phyloP scores from a whole-genome alignment of 129 eudicot genomes.

The Cynara cardunculus region DNA sequence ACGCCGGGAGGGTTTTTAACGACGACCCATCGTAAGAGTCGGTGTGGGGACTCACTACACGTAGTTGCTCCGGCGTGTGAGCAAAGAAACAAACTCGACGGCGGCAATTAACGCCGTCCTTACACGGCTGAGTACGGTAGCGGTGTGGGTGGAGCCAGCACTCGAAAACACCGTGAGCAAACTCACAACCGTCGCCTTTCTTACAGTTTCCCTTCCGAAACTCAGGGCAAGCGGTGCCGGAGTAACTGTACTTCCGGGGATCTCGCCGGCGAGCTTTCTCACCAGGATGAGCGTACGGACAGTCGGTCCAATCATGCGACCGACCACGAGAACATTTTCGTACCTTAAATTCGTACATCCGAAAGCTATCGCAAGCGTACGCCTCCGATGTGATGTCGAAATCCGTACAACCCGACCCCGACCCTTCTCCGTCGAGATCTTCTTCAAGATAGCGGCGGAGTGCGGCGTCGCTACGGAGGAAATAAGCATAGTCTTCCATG shows the following conservation, averaged over 20 bases:
- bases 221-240: constrained; percentile 85
- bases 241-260: constrained; percentile 56
- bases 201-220: constrained; percentile 70
- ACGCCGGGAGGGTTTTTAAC: background rate
- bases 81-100: constrained; percentile 84
- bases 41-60: constrained; percentile 50
- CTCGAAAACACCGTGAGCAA: constrained; percentile 82
- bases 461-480: constrained; percentile 47
- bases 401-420: constrained; percentile 24
- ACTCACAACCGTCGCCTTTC: constrained; percentile 76
- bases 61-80: constrained; percentile 79
- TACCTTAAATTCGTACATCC: constrained; percentile 78
- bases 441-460: constrained; percentile 45
- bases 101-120: constrained; percentile 60
- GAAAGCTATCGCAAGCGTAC: constrained; percentile 55
- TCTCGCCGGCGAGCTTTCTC: constrained; percentile 89
- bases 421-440: constrained; percentile 23
- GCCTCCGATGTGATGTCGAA: constrained; percentile 39
- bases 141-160: constrained; percentile 85
- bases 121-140: constrained; percentile 84
- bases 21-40: constrained; percentile 45
- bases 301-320: constrained; percentile 94
- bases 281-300: constrained; percentile 85
- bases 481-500: constrained; percentile 43
- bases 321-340: constrained; percentile 62